Conservation (phyloP, 2,329 filamentous ascomycete genomes). For the Sclerotinia nivalis region DNA sequence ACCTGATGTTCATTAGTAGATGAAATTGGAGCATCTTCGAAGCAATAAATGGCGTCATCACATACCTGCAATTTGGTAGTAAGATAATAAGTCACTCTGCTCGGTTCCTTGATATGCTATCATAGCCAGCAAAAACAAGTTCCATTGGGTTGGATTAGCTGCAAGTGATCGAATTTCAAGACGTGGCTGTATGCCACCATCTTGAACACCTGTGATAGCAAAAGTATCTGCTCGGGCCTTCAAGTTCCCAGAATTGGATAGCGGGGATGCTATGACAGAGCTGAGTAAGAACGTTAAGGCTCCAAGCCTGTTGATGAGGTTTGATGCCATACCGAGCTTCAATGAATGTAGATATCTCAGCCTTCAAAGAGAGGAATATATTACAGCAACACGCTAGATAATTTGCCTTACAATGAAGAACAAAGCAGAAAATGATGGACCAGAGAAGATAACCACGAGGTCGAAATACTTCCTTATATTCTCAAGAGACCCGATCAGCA, state of each 20-base stretch:
- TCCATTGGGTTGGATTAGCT: constrained; percentile 62
- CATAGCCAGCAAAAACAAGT: constrained; percentile 73
- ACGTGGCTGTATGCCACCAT: constrained; percentile 45
- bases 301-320: constrained; percentile 1
- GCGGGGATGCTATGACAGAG: constrained; percentile 8
- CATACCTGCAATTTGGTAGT: constrained; percentile 73
- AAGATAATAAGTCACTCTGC: constrained; percentile 66
- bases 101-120: constrained; percentile 65
- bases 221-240: constrained; percentile 10
- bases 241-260: not conserved
- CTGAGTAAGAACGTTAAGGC: not conserved
- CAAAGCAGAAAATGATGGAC: not conserved
- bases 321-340: not conserved
- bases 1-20: constrained; percentile 6
- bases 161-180: constrained; percentile 68
- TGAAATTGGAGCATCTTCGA: not conserved
- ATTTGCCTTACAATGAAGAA: not conserved
- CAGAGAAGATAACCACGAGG: not conserved
- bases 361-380: not conserved
- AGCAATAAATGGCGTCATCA: not conserved
- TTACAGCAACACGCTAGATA: not conserved
- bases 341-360: not conserved
- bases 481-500: not conserved
- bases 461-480: constrained; percentile 6
- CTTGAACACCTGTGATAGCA: constrained; percentile 19